Base-by-base conservation (phyloP, 371 early-diverging fungal genomes). In the Parasitella parasitica region DNA sequence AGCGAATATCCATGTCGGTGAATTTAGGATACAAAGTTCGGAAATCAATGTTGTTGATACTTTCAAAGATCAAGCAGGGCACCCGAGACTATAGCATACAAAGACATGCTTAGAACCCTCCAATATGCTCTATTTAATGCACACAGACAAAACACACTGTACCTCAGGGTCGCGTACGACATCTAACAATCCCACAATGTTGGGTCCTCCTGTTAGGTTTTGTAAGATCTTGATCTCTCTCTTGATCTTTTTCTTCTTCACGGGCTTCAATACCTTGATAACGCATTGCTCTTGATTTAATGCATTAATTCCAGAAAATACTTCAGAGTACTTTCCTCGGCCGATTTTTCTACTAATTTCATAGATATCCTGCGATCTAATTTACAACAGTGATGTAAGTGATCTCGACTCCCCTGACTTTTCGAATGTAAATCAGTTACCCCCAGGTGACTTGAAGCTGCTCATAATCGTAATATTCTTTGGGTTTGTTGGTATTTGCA, bases 311-410 rank as follows among this genome's bases (percentile, higher is more conserved):
- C 99, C 99, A 77, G 96, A 94, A 81, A 99, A 99, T 7, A 99
- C 99, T 81, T 99, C 99, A 0, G 98, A 98, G 87, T 99, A 99
- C 84, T 99, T 99, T 63, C 99, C 99, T 58, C 98, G 91, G 36
- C 99, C 99, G 58, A 99, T 86, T 79, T 97, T 97, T 63, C 93
- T 88, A 48, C 92, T 86, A 58, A 99, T 97, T 78, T 97, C 97
- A 78, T 99, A 99, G 75, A 94, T 93, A 63, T 97, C 97, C 78
- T 95, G 70, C 15, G 59, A 55, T 59, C 66, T 66, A 55, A 3
- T 26, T 4, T 13, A 35, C 3, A 46, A 18, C 3, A 26, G 24
- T 6, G 12, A 13, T 18, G 18, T 48, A 4, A 43, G 8, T 43
- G 16, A 57, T 37, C 43, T 22, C 6, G 20, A 20, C 11, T 18